Conservation (phyloP, 2,329 filamentous ascomycete species). For the Cladosporium colombiae region DNA sequence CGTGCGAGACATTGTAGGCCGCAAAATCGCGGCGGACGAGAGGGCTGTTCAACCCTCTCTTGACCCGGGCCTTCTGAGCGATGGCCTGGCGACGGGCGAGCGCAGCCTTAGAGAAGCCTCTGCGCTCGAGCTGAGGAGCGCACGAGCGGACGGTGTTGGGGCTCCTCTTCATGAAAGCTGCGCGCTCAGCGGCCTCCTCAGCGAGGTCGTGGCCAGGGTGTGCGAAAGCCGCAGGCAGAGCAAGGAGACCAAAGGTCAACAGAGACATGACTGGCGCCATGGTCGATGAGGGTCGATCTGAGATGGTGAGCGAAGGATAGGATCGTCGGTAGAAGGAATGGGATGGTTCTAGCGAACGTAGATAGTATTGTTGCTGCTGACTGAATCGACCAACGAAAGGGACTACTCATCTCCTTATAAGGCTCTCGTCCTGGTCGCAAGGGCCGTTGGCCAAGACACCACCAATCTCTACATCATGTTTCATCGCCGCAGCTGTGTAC, state of each 20-base stretch:
- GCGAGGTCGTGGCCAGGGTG: slow-evolving; percentile 27
- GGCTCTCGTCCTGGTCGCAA: not conserved
- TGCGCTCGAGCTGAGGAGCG: slow-evolving; percentile 24
- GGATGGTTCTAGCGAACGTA: not conserved
- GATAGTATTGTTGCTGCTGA: slow-evolving; percentile 5
- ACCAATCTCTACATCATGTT: not conserved
- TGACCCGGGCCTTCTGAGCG: slow-evolving; percentile 25
- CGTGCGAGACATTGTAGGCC: slow-evolving; percentile 30
- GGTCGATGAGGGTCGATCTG: not conserved
- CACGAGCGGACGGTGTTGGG: slow-evolving; percentile 30
- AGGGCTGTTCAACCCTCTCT: slow-evolving; percentile 26
- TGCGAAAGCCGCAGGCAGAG: slow-evolving; percentile 21
- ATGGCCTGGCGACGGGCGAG: slow-evolving; percentile 29
- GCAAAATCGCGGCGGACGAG: slow-evolving; percentile 30
- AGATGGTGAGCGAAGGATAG: not conserved
- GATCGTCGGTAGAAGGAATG: not conserved
- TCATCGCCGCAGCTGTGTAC: slow-evolving; percentile 1
- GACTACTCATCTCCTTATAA: not conserved
- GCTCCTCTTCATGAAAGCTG: slow-evolving; percentile 25
- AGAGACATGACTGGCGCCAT: slow-evolving; percentile 8
- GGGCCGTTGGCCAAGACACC: not conserved
- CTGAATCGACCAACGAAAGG: not conserved
- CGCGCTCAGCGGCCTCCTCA: slow-evolving; percentile 29
- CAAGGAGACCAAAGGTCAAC: slow-evolving; percentile 18
- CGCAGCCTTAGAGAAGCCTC: slow-evolving; percentile 26